Base-by-base conservation (phyloP, 1,139 yeast genomes). In the Saccharomyces hybrid region DNA sequence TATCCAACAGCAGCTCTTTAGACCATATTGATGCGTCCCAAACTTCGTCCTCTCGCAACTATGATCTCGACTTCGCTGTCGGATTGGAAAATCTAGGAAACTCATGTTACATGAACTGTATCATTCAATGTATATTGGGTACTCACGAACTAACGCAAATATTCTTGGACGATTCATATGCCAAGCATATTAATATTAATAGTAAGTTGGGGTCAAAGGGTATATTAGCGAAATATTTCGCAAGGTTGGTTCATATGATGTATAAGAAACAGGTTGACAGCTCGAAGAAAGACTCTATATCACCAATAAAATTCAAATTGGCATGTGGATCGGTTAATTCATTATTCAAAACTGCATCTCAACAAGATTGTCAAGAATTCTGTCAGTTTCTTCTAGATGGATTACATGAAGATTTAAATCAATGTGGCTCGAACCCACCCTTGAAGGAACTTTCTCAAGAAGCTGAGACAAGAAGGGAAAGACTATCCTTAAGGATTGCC, bases 321-420 rank as follows among this genome's bases (percentile, higher is more conserved):
- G 79, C 86, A 8, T 75, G 84, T 49, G 95, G 95, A 0, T 76
- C 83, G 1, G 71, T 86, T 21, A 82, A 89, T n/a, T 82, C 86
- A 0, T 78, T 82, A 29, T 88, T 88, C 70, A 80, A 81, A 11
- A 84, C 86, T n/a, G 75, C 73, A 61, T 91, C 88, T 54, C 98
- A 93, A 70, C 99, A 93, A 67, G 99, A 93, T 70, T 88, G 96
- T 60, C 90, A 90, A 56, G 98, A 93, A 67, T 90, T 90, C 67
- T 76, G 93, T 59, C 88, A 87, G 54, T 90, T 89, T 64, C 67
- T 93, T 16, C 75, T 93, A 50, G 98, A 90, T 69, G 84, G 90
- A 0, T 72, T 93, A 34, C 98, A 93, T 67, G 96, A 89, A 66
- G 99, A 93, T 66, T 75, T 93, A 57, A 88, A 88, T 64, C 84